Evolutionary conservation across 2,329 filamentous ascomycete genomes (phyloP).

Genomic region (Pseudocercospora ulei): DNA sequence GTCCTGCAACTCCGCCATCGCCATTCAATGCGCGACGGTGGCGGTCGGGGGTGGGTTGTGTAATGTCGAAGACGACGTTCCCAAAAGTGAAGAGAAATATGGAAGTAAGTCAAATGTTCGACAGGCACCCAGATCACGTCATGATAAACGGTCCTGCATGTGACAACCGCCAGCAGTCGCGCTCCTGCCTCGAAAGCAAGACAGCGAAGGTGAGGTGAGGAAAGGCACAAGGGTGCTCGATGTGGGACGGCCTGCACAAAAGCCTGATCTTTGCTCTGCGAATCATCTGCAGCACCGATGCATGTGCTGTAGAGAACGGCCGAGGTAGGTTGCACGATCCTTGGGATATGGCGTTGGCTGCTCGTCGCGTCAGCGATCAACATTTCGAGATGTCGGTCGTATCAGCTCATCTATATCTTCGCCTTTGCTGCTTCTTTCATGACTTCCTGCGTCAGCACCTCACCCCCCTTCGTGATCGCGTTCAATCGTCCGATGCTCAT

Average conservation of each 20-base stretch:
- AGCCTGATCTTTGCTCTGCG: no score
- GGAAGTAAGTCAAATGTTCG: neutral
- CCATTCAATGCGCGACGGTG: no score
- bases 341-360: no score
- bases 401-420: slow-evolving; percentile 26
- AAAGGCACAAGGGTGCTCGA: no score
- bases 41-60: no score
- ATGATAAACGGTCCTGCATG: slow-evolving; percentile 1
- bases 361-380: neutral
- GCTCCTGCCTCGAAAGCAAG: no score
- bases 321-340: no score
- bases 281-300: no score
- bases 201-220: no score
- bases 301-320: no score
- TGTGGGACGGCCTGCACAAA: no score
- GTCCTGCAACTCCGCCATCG: no score
- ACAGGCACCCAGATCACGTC: neutral
- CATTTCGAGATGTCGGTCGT: neutral
- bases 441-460: slow-evolving; percentile 36
- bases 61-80: neutral
- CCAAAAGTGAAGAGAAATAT: neutral
- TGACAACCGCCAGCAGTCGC: neutral
- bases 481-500: slow-evolving; percentile 49
- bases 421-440: slow-evolving; percentile 32
- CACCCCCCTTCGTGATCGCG: slow-evolving; percentile 43